Evolutionary conservation across 2,329 filamentous ascomycete genomes (phyloP).

Genomic region (Amesomyces nigricolor): DNA sequence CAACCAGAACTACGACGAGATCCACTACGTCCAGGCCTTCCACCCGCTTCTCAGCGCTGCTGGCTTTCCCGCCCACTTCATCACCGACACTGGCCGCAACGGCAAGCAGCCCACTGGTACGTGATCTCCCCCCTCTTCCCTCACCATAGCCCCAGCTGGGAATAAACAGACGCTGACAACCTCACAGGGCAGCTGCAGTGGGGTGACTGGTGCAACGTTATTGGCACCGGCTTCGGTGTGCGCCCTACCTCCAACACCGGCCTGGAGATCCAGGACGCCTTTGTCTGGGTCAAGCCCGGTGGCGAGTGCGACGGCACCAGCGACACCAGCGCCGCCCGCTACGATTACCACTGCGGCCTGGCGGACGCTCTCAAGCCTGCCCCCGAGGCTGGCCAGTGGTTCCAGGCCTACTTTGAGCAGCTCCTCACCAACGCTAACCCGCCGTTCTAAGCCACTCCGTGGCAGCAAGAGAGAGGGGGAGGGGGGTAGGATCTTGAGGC

Average conservation of each 20-base stretch:
- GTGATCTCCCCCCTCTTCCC: not conserved
- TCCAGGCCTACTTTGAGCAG: constrained; percentile 55
- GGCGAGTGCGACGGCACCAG: constrained; percentile 51
- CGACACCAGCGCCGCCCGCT: constrained; percentile 43
- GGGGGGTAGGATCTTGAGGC: too few relatives aligned
- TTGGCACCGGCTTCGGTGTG: constrained; percentile 49
- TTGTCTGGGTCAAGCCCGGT: constrained; percentile 68
- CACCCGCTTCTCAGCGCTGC: constrained; percentile 51
- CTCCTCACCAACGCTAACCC: constrained; percentile 41
- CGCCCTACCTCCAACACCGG: constrained; percentile 59
- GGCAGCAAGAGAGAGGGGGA: too few relatives aligned
- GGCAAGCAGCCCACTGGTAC: constrained; percentile 51
- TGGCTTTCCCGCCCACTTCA: constrained; percentile 44
- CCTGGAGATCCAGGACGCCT: constrained; percentile 54
- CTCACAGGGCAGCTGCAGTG: constrained; percentile 44
- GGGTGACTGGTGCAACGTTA: constrained; percentile 54
- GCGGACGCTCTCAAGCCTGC: constrained; percentile 54
- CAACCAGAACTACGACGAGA: constrained; percentile 48
- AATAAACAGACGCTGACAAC: not conserved
- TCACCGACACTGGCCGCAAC: constrained; percentile 48
- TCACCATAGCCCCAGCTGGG: too few relatives aligned
- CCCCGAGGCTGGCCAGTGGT: constrained; percentile 66
- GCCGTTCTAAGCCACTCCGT: constrained; percentile 7
- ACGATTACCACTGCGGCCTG: constrained; percentile 49
- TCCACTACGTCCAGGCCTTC: constrained; percentile 58